Evolutionary conservation across 164 flowering plant species (phyloP), one percentile per base, ranked within the genome.

Genomic region (Annona squamosa): DNA sequence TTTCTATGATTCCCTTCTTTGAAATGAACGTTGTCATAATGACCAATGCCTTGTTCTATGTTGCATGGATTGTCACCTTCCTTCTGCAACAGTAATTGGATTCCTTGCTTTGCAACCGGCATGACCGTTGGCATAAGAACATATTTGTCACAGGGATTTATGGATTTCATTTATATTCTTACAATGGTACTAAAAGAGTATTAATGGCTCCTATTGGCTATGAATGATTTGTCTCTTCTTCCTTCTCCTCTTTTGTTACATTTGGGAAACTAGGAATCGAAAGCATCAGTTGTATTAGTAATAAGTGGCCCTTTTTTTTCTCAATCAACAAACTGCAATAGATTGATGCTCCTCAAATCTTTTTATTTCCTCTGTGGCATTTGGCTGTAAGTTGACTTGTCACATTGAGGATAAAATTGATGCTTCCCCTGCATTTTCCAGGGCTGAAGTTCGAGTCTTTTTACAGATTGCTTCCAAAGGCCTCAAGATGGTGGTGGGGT

Each of bases 351-450:
- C 68, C 72, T 78, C 45, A 26, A 18, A 66, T 37, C 74, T 66
- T 3, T 76, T 74, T 72, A 65, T 78, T 71, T 69, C 69, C 68
- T 62, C 76, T 77, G 57, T 42, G 68, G 69, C 71, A 71, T 72
- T 82, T 82, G 84, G 87, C 75, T 73, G 72, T 75, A 68, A 71
- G 46, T 42, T 73, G 18, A 67, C 57, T 76, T 74, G 76, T 72
- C 46, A 16, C 64, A 72, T 74, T 78, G 75, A 72, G 83, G 82
- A 81, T 68, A 84, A 56, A 85, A 84, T 87, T 87, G 86, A 87
- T 85, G 83, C 84, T 83, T 85, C 87, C 85, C 82, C 84, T 85
- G 81, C 82, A 80, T 89, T 86, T 90, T 87, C 88, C 93, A 84
- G 89, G 90, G 82, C 81, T 80, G 76, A 77, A 80, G 84, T 79